Percentiles rank a stretch among this genome's conserved stretches.
Evolutionary conservation across 2,329 filamentous ascomycete genomes (phyloP).

Genomic region (Exophiala aquamarina): DNA sequence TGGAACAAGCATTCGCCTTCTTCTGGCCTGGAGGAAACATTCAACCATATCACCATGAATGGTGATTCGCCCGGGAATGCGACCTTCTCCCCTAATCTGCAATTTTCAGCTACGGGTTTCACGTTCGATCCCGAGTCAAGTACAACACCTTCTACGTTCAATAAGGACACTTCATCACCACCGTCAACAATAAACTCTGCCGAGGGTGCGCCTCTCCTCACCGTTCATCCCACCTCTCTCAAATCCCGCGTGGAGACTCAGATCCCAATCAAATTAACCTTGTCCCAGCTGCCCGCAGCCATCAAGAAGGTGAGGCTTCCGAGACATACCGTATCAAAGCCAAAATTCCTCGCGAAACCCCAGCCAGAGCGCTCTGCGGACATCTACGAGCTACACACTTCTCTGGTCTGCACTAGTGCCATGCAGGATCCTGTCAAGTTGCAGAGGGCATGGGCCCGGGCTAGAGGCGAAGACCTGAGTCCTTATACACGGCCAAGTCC

Average conservation of each 20-base stretch:
- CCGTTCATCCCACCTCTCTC: slow-evolving; percentile 65
- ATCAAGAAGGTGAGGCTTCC: slow-evolving; percentile 83
- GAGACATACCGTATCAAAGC: slow-evolving; percentile 88
- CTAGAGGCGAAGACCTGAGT: slow-evolving; percentile 42
- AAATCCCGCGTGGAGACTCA: slow-evolving; percentile 97
- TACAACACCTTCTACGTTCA: slow-evolving; percentile 27
- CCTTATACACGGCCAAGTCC: slow-evolving; percentile 42
- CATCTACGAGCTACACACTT: slow-evolving; percentile 75
- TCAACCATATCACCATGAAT: slow-evolving; percentile 47
- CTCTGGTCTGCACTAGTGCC: slow-evolving; percentile 87
- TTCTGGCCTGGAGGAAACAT: slow-evolving; percentile 45
- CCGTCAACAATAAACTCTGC: slow-evolving; percentile 28
- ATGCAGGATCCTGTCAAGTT: slow-evolving; percentile 72
- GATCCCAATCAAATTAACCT: slow-evolving; percentile 79
- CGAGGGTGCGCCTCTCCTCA: slow-evolving; percentile 44
- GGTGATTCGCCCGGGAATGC: slow-evolving; percentile 41
- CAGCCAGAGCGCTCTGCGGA: slow-evolving; percentile 66
- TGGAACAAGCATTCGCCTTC: slow-evolving; percentile 45
- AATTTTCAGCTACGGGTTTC: slow-evolving; percentile 35
- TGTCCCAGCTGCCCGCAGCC: slow-evolving; percentile 72
- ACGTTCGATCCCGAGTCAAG: slow-evolving; percentile 46
- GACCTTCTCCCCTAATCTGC: slow-evolving; percentile 39
- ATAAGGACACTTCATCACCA: slow-evolving; percentile 28
- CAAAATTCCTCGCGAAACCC: slow-evolving; percentile 80
- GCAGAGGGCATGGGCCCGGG: slow-evolving; percentile 65